phyloP scores from a whole-genome alignment of 805 yeast genomes.

The Candida fluviatilis region DNA sequence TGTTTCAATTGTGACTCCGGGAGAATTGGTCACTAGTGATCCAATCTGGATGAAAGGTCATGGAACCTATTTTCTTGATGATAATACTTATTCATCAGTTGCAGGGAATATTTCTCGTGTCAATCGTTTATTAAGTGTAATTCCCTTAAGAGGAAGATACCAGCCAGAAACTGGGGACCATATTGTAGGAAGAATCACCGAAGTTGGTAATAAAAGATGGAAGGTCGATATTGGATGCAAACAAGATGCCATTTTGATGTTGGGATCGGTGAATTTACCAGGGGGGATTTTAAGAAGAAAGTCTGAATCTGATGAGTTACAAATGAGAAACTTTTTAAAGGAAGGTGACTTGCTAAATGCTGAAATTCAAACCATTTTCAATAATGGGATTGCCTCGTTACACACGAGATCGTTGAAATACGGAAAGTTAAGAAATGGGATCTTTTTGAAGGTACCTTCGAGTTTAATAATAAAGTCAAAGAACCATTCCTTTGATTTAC shows the following conservation, averaged over 20 bases:
- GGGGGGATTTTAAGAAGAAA: slow-evolving; percentile 95
- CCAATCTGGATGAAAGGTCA: slow-evolving; percentile 99
- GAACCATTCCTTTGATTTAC: slow-evolving; percentile 82
- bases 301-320: slow-evolving; percentile 91
- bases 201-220: slow-evolving; percentile 94
- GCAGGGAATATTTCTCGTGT: slow-evolving; percentile 88
- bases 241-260: slow-evolving; percentile 86
- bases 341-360: slow-evolving; percentile 96
- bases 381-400: slow-evolving; percentile 87
- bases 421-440: slow-evolving; percentile 92
- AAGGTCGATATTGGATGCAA: slow-evolving; percentile 94
- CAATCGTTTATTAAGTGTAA: slow-evolving; percentile 79
- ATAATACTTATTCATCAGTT: slow-evolving; percentile 80
- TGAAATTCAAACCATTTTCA: slow-evolving; percentile 86
- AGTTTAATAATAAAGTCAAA: slow-evolving; percentile 80
- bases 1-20: slow-evolving; percentile 75
- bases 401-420: slow-evolving; percentile 95
- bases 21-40: slow-evolving; percentile 93
- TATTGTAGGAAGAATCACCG: slow-evolving; percentile 87
- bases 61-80: slow-evolving; percentile 81
- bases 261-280: slow-evolving; percentile 94
- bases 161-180: slow-evolving; percentile 97
- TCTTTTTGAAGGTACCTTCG: slow-evolving; percentile 75
- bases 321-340: slow-evolving; percentile 89
- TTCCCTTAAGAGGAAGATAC: slow-evolving; percentile 83